Evolutionary conservation across 768 basidiomycete genomes (phyloP), one percentile per base, ranked within the genome.

Genomic region (Tulasnella sp.): DNA sequence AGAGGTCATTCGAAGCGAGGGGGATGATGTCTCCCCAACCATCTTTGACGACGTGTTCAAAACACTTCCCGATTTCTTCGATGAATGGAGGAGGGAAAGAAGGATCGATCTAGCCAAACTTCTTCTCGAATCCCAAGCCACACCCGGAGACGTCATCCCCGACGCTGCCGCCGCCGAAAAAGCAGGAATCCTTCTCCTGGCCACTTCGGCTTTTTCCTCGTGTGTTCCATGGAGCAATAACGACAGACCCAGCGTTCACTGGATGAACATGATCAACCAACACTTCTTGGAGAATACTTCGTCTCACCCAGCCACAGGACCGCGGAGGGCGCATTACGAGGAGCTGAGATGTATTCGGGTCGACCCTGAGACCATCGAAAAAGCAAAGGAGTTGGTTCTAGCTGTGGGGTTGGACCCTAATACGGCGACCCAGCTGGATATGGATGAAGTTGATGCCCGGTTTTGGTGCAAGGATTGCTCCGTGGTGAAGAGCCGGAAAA

Each of bases 391-490:
- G 3, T 52, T 74, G 45, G n/a, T 74, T 38, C 39, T 8, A 74
- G 19, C 29, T 9, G 54, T 36, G 11, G 72, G 72, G 15, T 38
- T 45, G 29, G 72, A 74, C 54, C 72, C 72, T 15, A 38, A 52
- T 22, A 64, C 72, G 15, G 42, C 72, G 7, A 52, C 42, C 17
- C 9, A 9, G 25, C 17, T n/a, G 40, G 72, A 74, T 29, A 29
- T 74, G 72, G 72, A 74, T 42, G 45, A 29, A 22, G 12, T 74
- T 3, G 72, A 52, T 74, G 72, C 72, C 9, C 42, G 72, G 3
- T 52, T 74, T 34, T 74, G 49, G 34, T 74, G 72, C 37, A n/a
- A 74, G 3, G 49, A 54, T 12, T 74, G 72, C 31, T 42, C 71
- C 3, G 31, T 40, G 39, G 6, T 40, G 39, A 8, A n/a, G 17